Conservation (phyloP, 2,329 filamentous ascomycete genomes). For the Pestalotiopsis sp. region DNA sequence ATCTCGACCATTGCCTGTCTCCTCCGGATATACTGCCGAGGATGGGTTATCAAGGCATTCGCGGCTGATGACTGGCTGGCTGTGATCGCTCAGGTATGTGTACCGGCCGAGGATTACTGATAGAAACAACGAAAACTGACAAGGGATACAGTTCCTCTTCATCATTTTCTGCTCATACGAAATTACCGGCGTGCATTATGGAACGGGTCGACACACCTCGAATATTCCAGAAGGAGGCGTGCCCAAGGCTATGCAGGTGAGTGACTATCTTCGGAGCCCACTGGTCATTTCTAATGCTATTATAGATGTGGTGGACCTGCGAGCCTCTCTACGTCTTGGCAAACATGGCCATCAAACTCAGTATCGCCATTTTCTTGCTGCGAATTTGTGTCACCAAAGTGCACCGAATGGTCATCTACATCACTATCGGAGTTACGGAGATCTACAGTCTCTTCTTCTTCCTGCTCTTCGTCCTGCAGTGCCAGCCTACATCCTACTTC, state of each 20-base stretch:
- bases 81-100: conserved; percentile 29
- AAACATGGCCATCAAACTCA: conserved; percentile 36
- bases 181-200: conserved; percentile 27
- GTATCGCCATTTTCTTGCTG: conserved; percentile 38
- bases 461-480: conserved; percentile 40
- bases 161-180: conserved; percentile 28
- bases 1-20: conserved; percentile 31
- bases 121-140: neutral
- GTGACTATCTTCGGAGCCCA: neutral
- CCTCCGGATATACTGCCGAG: conserved; percentile 33
- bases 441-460: conserved; percentile 37
- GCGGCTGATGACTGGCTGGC: conserved; percentile 34
- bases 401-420: conserved; percentile 33
- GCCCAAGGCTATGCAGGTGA: conserved; percentile 31
- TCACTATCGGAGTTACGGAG: conserved; percentile 28
- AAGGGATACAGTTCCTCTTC: conserved; percentile 18
- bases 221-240: conserved; percentile 20
- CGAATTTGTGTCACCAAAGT: conserved; percentile 31
- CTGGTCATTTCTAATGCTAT: neutral
- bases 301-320: conserved; percentile 39
- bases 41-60: conserved; percentile 32
- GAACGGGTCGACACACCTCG: conserved; percentile 24
- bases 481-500: conserved; percentile 37
- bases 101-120: neutral
- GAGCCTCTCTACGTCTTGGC: conserved; percentile 40